Base-by-base conservation (phyloP, 192 early-diverging fungal species). In the Rhizoclosmatium sp. region DNA sequence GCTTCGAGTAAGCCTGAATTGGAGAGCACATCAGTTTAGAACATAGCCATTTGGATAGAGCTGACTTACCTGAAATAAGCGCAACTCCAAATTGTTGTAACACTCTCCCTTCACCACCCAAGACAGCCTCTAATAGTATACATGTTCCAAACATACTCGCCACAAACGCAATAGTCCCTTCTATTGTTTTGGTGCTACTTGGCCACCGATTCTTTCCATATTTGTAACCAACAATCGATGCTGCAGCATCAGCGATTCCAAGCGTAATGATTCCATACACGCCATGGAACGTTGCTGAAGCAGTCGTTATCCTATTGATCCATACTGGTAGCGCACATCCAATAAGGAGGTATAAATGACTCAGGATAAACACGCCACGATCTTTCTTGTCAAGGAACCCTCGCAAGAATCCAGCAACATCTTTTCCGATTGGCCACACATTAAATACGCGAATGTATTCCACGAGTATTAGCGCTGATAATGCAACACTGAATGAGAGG, bases 311-410 rank as follows among this genome's bases (percentile, higher is more conserved):
- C 92, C 91, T 83, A 76, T 88, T 89, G 39, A 98, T 82, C 95
- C 95, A 99, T 40, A 98, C 92, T 0, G 96, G 93, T 21, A 91
- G 73, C 1, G 96, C 96, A 80, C 97, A 99, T 4, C 97, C 97
- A 31, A 95, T 46, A 7, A 99, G 80, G 21, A 99, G 84, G 69
- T 97, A 97, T 51, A 98, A 82, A 75, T 99, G 97, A 44, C 94
- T 92, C 2, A 97, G 82, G 4, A 99, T 93, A 42, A 93, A 88
- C 0, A 90, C 89, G 23, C 96, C 97, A 2, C 89, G 81, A 72
- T 99, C 97, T 10, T 94, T 90, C 49, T 87, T 82, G 71, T 97
- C 95, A n/a, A 95, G 85, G 82, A 99, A 99, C 47, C 87, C 86
- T 21, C 84, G 80, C 79, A 98, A 65, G 76, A 97, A 98, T 12